These are phyloP conservation scores for Backusella australiensis DNA, from an alignment of 192 early-diverging fungal genomes.

Conservation along the genomic window DNA sequence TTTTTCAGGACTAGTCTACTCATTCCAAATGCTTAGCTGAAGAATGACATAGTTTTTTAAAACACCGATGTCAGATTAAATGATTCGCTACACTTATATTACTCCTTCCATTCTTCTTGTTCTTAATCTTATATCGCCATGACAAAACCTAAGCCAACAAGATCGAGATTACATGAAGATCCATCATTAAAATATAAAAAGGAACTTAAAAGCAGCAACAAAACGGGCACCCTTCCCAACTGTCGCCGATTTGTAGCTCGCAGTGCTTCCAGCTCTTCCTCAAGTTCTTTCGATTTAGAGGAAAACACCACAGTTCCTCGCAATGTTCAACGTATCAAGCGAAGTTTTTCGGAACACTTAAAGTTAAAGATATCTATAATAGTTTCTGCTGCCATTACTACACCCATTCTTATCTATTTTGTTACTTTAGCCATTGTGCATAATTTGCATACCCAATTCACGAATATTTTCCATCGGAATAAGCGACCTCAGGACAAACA, in stretches of 20 bases:
- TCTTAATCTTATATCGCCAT: not conserved
- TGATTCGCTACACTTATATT: not conserved
- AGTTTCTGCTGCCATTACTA: not conserved
- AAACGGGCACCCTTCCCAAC: not conserved
- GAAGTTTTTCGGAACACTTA: not conserved
- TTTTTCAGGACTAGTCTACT: not conserved
- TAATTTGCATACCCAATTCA: not conserved
- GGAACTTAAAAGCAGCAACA: not conserved
- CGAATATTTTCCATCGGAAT: not conserved
- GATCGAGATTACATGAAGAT: not conserved
- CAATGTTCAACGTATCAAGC: not conserved
- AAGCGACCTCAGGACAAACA: not conserved
- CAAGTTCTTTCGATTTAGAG: not conserved
- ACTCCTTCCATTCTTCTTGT: not conserved
- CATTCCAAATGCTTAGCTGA: not conserved
- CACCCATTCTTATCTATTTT: not conserved
- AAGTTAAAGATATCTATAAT: not conserved
- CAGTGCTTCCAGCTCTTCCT: not conserved
- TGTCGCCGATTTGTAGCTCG: not conserved
- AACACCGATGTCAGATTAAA: slow-evolving; percentile 2
- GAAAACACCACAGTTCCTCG: not conserved
- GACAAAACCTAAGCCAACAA: not conserved
- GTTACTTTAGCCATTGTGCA: not conserved
- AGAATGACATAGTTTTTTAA: not conserved
- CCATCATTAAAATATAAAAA: not conserved